Base-by-base conservation (phyloP, 805 yeast species). In the Saccharomycopsis vini region DNA sequence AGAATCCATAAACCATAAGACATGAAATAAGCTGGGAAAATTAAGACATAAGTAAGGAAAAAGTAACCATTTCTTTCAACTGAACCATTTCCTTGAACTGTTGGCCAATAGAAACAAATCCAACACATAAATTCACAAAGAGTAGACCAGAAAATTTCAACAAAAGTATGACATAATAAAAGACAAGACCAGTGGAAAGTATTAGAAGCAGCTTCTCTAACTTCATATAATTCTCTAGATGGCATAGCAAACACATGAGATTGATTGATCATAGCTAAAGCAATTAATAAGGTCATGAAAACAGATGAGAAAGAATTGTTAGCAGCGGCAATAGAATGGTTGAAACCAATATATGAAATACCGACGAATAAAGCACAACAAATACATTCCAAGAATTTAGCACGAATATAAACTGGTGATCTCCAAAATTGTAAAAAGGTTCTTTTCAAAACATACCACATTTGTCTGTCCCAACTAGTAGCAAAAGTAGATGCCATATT, bases 101-200 rank as follows among this genome's bases (percentile, higher is more conserved):
- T 65, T 24, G 79, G 74, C 66, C 72, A 73, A 54, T 69, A 73
- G 56, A 67, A 68, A 39, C 68, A 65, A 42, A 71, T 61, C 56
- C 61, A 72, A 55, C 67, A 59, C 43, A 59, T 50, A 47, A 61
- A 65, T 51, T 75, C 75, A 52, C 71, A 62, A 3, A 56, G 50
- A 16, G 66, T 52, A 39, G 73, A 71, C 69, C 70, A 73, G 29
- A 69, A 64, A 23, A 71, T 59, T 58, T 75, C 80, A 20, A 71
- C 63, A 10, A 66, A 52, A 23, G 66, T 61, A 53, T 66, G 72
- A 33, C 64, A 64, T 31, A 58, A 39, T 40, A 68, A 61, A 50
- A 68, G 66, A 13, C 68, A 61, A 47, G 61, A 54, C 73, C 73
- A 68, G 48, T 63, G 59, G 54, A 62, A 68, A 9, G 72, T 64